phyloP scores from a whole-genome alignment of 2,329 filamentous ascomycete genomes.

The Lachnellula cervina region DNA sequence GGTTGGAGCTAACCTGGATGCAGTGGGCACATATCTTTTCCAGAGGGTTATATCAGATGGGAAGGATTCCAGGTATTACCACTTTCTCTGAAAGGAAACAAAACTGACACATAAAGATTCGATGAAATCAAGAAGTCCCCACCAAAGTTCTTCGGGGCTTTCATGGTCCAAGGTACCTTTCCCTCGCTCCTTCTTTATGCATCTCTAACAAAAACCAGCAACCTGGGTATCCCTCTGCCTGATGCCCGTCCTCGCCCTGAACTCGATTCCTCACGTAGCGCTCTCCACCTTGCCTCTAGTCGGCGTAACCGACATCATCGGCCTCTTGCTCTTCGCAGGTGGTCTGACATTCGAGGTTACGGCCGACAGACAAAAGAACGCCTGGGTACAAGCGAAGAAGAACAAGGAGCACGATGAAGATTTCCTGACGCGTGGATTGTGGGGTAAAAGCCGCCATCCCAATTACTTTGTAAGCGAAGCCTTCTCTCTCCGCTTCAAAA shows the following conservation, averaged over 20 bases:
- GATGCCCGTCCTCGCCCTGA: constrained; percentile 59
- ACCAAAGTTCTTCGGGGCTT: constrained; percentile 49
- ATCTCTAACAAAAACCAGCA: constrained; percentile 33
- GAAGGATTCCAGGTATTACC: constrained; percentile 43
- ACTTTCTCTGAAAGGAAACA: background rate
- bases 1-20: background rate
- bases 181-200: background rate
- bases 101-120: constrained; percentile 36
- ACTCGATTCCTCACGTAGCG: constrained; percentile 51
- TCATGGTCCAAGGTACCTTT: constrained; percentile 48
- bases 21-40: constrained; percentile 63
- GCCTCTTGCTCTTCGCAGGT: constrained; percentile 51
- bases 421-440: constrained; percentile 60
- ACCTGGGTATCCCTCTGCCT: constrained; percentile 65
- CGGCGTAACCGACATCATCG: constrained; percentile 49
- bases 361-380: constrained; percentile 60
- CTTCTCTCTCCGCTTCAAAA: background rate
- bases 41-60: constrained; percentile 54
- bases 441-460: constrained; percentile 57
- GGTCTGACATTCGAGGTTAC: constrained; percentile 57
- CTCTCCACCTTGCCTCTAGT: constrained; percentile 46
- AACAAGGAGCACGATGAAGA: constrained; percentile 62
- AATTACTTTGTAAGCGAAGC: constrained; percentile 52
- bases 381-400: constrained; percentile 57
- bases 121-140: constrained; percentile 48